Evolutionary conservation across 768 basidiomycete genomes (phyloP).

Genomic region (Trichaptum fuscoviolaceum): DNA sequence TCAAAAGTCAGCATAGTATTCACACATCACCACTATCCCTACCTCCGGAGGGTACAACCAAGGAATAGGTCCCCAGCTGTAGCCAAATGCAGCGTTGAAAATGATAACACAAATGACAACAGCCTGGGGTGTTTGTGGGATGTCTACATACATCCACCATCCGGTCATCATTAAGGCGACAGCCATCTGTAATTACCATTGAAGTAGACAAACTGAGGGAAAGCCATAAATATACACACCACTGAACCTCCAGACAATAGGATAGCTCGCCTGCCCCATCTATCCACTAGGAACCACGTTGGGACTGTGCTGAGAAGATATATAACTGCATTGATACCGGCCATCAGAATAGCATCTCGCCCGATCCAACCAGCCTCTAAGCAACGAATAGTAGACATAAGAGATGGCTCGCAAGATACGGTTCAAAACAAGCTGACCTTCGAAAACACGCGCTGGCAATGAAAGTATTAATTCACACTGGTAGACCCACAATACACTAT

Average conservation of each 20-base stretch:
- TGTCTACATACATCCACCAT: conserved; percentile 41
- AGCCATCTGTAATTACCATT: conserved; percentile 28
- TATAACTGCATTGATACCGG: conserved; percentile 36
- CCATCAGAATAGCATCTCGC: conserved; percentile 43
- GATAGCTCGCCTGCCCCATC: conserved; percentile 37
- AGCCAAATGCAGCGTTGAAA: conserved; percentile 41
- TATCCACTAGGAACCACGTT: conserved; percentile 43
- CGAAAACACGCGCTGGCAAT: conserved; percentile 1
- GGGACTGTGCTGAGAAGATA: conserved; percentile 28
- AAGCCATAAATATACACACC: conserved; percentile 8
- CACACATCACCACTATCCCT: conserved; percentile 1
- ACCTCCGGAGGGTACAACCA: conserved; percentile 25
- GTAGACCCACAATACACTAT: not conserved
- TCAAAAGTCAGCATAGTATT: not conserved
- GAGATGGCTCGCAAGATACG: not conserved
- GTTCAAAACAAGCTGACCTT: not conserved
- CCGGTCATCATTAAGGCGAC: conserved; percentile 35
- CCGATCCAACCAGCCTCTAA: conserved; percentile 42
- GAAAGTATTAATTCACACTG: not conserved
- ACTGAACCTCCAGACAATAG: conserved; percentile 34
- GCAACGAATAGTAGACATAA: conserved; percentile 13
- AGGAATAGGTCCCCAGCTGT: conserved; percentile 31
- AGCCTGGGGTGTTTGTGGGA: conserved; percentile 34
- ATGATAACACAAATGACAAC: conserved; percentile 39
- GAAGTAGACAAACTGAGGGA: not conserved